These are phyloP conservation scores for Candida ponderosae DNA, from an alignment of 805 yeast species.

Conservation along the genomic window DNA sequence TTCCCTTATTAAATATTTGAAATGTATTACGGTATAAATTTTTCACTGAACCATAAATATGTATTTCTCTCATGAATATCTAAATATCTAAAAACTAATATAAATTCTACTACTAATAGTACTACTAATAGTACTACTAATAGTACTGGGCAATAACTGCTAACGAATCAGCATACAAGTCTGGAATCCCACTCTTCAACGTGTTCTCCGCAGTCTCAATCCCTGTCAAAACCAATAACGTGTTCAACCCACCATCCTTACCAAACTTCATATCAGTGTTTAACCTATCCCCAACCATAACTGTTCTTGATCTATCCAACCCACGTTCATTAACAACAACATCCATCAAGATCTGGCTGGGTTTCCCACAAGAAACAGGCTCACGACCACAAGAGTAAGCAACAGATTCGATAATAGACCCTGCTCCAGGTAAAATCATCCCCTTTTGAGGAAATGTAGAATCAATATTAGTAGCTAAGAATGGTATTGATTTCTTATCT, in stretches of 20 bases:
- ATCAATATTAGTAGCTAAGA: slow-evolving; percentile 91
- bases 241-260: slow-evolving; percentile 75
- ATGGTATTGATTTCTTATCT: slow-evolving; percentile 34
- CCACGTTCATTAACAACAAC: slow-evolving; percentile 61
- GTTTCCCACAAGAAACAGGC: slow-evolving; percentile 92
- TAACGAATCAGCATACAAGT: slow-evolving; percentile 58
- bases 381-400: slow-evolving; percentile 69
- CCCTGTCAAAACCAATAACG: slow-evolving; percentile 85
- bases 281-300: slow-evolving; percentile 93
- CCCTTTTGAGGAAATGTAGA: slow-evolving; percentile 92
- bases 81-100: too few species aligned
- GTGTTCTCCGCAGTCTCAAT: slow-evolving; percentile 73
- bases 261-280: slow-evolving; percentile 96
- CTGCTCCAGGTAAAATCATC: slow-evolving; percentile 87
- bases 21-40: too few species aligned
- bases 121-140: slow-evolving; percentile 28
- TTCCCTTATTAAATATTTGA: too few species aligned
- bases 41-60: too few species aligned
- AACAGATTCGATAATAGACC: slow-evolving; percentile 76
- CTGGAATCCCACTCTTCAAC: slow-evolving; percentile 42
- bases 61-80: too few species aligned
- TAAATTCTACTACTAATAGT: too few species aligned
- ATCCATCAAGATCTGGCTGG: slow-evolving; percentile 83
- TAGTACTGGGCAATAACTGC: slow-evolving; percentile 57
- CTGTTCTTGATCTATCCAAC: slow-evolving; percentile 50